Percentiles rank a stretch among this genome's conserved stretches.
Conservation (phyloP, 2,329 filamentous ascomycete genomes). For the Chrysosphaeria jannelii region DNA sequence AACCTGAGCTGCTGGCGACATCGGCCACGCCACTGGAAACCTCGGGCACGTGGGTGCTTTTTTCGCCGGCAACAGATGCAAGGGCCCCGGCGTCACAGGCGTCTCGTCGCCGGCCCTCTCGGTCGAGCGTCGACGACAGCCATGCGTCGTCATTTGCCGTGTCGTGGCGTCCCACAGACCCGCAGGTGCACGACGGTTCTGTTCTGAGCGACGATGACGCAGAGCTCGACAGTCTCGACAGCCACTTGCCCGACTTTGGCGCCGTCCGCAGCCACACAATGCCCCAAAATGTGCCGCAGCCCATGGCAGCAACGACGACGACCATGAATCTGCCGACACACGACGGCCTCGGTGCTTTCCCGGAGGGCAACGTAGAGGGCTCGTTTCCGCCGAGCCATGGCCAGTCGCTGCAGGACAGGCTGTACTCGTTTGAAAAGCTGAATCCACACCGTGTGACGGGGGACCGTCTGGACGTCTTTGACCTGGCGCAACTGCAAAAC, state of each 20-base stretch:
- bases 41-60: constrained; percentile 98
- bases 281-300: background rate
- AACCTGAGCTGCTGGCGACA: too few species aligned
- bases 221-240: constrained; percentile 79
- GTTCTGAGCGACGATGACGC: constrained; percentile 33
- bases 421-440: constrained; percentile 70
- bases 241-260: constrained; percentile 70
- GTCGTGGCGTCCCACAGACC: too few species aligned
- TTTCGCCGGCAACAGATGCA: constrained; percentile 26
- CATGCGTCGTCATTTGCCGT: too few species aligned
- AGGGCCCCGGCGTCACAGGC: too few species aligned
- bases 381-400: constrained; percentile 8
- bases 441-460: constrained; percentile 35
- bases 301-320: background rate
- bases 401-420: constrained; percentile 53
- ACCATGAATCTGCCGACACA: constrained; percentile 39
- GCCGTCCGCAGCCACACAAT: constrained; percentile 9
- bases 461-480: constrained; percentile 20
- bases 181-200: too few species aligned
- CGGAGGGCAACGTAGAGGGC: constrained; percentile 21
- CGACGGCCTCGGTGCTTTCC: constrained; percentile 74
- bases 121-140: too few species aligned
- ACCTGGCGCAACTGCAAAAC: constrained; percentile 17
- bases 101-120: too few species aligned
- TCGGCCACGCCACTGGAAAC: too few species aligned